These are phyloP conservation scores for Paraurostyla sp. DNA, from an alignment of 73 alveolate species.

Conservation along the genomic window DNA sequence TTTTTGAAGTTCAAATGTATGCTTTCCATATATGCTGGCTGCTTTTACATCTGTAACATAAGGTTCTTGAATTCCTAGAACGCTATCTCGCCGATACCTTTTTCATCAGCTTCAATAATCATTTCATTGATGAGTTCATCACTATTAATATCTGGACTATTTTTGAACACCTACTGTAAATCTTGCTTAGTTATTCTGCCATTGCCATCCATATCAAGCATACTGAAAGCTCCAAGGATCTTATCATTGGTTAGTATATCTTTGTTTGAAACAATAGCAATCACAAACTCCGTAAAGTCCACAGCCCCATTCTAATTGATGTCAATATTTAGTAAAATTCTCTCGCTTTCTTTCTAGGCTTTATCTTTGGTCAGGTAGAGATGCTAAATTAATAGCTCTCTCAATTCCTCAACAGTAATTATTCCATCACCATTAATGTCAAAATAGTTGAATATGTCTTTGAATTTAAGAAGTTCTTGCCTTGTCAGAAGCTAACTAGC, in stretches of 20 bases:
- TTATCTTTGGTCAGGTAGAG: neutral
- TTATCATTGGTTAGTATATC: constrained; percentile 36
- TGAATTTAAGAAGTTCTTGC: constrained; percentile 23
- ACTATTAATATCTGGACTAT: neutral
- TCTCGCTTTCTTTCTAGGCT: neutral
- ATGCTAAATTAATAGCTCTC: neutral
- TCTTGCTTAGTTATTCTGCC: constrained; percentile 46
- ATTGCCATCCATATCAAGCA: constrained; percentile 63
- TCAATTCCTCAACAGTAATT: constrained; percentile 4
- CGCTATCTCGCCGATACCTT: constrained; percentile 45
- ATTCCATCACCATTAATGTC: constrained; percentile 39
- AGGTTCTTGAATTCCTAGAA: constrained; percentile 21
- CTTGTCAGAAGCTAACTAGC: neutral
- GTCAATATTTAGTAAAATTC: constrained; percentile 6
- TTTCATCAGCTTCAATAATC: constrained; percentile 49
- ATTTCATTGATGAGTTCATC: neutral
- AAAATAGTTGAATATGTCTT: constrained; percentile 17
- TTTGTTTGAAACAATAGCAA: constrained; percentile 24
- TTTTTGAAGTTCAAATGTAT: neutral
- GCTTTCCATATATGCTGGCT: neutral
- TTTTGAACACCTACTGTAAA: constrained; percentile 10
- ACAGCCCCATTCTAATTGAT: constrained; percentile 44
- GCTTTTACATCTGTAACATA: constrained; percentile 1
- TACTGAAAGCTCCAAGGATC: constrained; percentile 36
- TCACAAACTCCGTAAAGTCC: constrained; percentile 33